These are phyloP conservation scores for Thelephora ganbajun DNA, from an alignment of 768 basidiomycete species.

Conservation along the genomic window DNA sequence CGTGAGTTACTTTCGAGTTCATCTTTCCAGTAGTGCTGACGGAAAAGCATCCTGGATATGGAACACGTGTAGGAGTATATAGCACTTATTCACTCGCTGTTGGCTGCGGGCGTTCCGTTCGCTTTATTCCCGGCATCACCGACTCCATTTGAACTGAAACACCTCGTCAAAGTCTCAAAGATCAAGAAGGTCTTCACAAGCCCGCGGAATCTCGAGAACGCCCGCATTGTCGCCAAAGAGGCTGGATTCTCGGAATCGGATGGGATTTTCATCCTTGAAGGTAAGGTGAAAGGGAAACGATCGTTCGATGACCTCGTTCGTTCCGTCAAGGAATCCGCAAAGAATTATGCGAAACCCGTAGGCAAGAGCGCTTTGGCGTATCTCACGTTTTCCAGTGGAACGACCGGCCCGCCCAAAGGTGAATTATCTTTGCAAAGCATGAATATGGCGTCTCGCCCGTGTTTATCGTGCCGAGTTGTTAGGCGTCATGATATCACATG, in stretches of 20 bases:
- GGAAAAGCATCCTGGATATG: neutral
- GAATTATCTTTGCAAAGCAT: neutral
- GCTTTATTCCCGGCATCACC: constrained; percentile 38
- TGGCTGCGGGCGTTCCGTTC: constrained; percentile 37
- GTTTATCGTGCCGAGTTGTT: neutral
- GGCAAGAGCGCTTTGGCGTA: constrained; percentile 47
- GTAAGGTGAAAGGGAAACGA: constrained; percentile 23
- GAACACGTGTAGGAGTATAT: constrained; percentile 35
- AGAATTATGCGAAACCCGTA: constrained; percentile 30
- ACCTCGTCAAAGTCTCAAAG: constrained; percentile 32
- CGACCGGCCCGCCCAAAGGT: constrained; percentile 69
- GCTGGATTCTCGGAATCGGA: constrained; percentile 22
- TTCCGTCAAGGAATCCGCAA: constrained; percentile 22
- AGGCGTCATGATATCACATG: constrained; percentile 18
- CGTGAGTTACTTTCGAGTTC: constrained; percentile 24
- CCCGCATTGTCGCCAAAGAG: constrained; percentile 23
- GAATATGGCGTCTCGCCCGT: neutral
- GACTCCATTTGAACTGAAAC: constrained; percentile 41
- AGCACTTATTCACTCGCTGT: constrained; percentile 32
- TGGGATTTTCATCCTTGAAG: constrained; percentile 36
- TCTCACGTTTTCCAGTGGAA: constrained; percentile 66
- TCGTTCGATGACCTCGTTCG: constrained; percentile 33
- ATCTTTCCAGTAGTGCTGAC: neutral
- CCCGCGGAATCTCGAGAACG: constrained; percentile 27
- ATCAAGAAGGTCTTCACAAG: constrained; percentile 42